Conservation (phyloP, 371 early-diverging fungal species). For the Gilbertella persicaria region DNA sequence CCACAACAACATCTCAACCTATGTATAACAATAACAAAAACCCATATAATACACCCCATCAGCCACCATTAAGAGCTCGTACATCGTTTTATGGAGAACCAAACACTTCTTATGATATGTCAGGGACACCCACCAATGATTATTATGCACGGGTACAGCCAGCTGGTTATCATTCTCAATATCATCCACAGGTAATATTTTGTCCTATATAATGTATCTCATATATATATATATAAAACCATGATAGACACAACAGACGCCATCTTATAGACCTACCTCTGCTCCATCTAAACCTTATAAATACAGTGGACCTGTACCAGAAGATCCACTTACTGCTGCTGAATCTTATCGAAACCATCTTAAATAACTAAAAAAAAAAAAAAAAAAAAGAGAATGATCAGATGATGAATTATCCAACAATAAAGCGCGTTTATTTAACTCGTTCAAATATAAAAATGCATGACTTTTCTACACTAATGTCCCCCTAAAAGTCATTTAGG, state of each 20-base stretch:
- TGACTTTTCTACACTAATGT: too few species aligned
- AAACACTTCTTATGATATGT: conserved; percentile 16
- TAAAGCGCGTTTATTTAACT: too few species aligned
- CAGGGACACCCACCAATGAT: conserved; percentile 6
- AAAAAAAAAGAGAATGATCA: not conserved
- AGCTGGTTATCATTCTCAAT: conserved; percentile 11
- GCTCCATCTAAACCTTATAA: conserved; percentile 2
- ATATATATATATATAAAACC: not conserved
- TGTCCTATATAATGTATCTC: not conserved
- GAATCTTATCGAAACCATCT: conserved; percentile 28
- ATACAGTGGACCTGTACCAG: conserved; percentile 29
- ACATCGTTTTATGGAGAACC: conserved; percentile 14
- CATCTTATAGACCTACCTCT: conserved; percentile 3
- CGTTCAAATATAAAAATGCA: too few species aligned
- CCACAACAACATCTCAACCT: conserved; percentile 5
- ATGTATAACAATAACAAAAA: conserved; percentile 6
- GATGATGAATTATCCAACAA: too few species aligned
- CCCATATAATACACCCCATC: not conserved
- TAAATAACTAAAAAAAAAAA: conserved; percentile 5
- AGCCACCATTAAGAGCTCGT: conserved; percentile 7
- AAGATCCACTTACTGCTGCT: conserved; percentile 34
- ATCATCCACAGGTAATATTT: conserved; percentile 12
- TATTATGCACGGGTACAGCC: conserved; percentile 12
- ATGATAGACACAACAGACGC: not conserved
- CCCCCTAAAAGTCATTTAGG: too few species aligned